phyloP scores from a whole-genome alignment of 305 asterid species.

The Ajuga reptans region DNA sequence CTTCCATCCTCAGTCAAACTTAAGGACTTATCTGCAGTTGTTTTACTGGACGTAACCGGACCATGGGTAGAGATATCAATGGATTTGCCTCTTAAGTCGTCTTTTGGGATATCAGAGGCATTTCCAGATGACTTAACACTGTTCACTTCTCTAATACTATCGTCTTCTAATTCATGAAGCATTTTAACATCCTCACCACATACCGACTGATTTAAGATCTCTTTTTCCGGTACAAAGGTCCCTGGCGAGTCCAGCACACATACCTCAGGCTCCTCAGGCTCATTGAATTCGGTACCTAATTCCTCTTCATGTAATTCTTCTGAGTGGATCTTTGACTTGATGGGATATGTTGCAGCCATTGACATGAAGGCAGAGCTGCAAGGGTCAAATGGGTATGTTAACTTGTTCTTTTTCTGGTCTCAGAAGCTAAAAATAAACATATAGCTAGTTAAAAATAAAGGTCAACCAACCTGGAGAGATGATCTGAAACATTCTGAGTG shows the following conservation, averaged over 20 bases:
- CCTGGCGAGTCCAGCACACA: constrained; percentile 38
- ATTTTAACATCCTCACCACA: constrained; percentile 30
- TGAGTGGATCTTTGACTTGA: constrained; percentile 25
- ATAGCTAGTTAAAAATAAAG: constrained; percentile 10
- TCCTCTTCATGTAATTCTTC: constrained; percentile 35
- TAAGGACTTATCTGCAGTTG: constrained; percentile 30
- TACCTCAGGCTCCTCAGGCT: constrained; percentile 50
- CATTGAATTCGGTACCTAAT: constrained; percentile 31
- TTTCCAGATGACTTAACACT: constrained; percentile 27
- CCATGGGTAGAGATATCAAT: constrained; percentile 33
- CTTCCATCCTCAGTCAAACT: constrained; percentile 38
- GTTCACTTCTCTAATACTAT: constrained; percentile 31
- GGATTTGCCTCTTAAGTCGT: constrained; percentile 27
- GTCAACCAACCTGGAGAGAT: constrained; percentile 75
- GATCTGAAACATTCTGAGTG: constrained; percentile 95
- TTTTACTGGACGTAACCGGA: constrained; percentile 38
- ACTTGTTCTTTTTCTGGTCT: not conserved
- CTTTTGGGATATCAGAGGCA: constrained; percentile 27
- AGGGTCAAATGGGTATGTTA: constrained; percentile 11
- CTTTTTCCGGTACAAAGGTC: constrained; percentile 36
- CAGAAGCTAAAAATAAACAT: constrained; percentile 14
- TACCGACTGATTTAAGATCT: constrained; percentile 29
- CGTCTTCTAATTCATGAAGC: constrained; percentile 31
- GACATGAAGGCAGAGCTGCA: constrained; percentile 96
- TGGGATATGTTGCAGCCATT: constrained; percentile 69